A percentile compares a stretch with the other conserved stretches of the same genome.
phyloP scores from a whole-genome alignment of 495 filamentous ascomycete genomes.

The Podospora anserina region DNA sequence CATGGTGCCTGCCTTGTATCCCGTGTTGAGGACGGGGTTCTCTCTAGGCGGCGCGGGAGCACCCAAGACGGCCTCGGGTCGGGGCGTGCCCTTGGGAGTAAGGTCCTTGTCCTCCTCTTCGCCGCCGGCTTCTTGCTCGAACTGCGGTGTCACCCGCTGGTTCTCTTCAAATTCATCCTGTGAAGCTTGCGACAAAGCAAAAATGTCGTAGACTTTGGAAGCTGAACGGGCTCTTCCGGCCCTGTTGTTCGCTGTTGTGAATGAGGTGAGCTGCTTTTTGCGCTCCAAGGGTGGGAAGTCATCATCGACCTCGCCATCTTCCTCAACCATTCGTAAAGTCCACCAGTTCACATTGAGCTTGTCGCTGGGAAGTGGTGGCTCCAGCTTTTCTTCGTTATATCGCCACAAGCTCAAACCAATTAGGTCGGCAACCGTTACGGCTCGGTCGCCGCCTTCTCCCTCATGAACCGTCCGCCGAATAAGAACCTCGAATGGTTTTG shows the following conservation, averaged over 20 bases:
- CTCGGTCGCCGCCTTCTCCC: slow-evolving; percentile 56
- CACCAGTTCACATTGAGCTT: slow-evolving; percentile 87
- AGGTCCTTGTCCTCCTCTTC: slow-evolving; percentile 40
- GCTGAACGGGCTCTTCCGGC: slow-evolving; percentile 66
- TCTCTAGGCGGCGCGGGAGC: slow-evolving; percentile 37
- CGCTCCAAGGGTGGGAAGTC: slow-evolving; percentile 87
- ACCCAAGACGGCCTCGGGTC: slow-evolving; percentile 38
- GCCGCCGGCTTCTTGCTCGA: slow-evolving; percentile 55
- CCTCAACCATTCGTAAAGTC: slow-evolving; percentile 90
- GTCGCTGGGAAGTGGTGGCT: slow-evolving; percentile 64
- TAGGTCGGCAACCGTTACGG: slow-evolving; percentile 80
- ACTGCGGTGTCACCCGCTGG: slow-evolving; percentile 67
- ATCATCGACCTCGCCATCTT: slow-evolving; percentile 82
- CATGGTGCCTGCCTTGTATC: slow-evolving; percentile 53
- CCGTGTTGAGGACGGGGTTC: slow-evolving; percentile 59
- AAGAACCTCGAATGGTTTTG: slow-evolving; percentile 71
- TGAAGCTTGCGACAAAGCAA: slow-evolving; percentile 81
- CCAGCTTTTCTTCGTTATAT: slow-evolving; percentile 76
- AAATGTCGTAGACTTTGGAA: slow-evolving; percentile 88
- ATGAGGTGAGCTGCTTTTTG: slow-evolving; percentile 74
- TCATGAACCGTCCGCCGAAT: slow-evolving; percentile 73
- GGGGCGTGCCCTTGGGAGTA: slow-evolving; percentile 43
- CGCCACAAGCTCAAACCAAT: slow-evolving; percentile 87
- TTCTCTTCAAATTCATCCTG: slow-evolving; percentile 75
- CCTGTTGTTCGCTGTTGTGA: slow-evolving; percentile 84